phyloP scores from a whole-genome alignment of 2,329 filamentous ascomycete genomes.

The Pseudocercospora ulei region DNA sequence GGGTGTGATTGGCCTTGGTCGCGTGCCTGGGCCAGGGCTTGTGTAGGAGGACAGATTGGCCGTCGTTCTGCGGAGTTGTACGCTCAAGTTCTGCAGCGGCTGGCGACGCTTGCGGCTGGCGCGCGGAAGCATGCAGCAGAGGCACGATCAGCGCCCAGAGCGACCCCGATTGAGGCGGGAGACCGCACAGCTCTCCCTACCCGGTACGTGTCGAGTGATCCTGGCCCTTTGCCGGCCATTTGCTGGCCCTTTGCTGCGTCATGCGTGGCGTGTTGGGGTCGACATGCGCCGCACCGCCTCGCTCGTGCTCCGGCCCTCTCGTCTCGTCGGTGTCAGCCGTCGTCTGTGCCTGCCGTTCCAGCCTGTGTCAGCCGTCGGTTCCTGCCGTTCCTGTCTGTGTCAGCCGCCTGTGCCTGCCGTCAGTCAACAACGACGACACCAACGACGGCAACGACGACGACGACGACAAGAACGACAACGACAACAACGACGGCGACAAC shows the following conservation, averaged over 20 bases:
- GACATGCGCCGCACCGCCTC: slow-evolving; percentile 6
- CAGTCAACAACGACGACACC: too few species aligned
- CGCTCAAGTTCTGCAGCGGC: slow-evolving; percentile 11
- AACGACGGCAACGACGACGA: too few species aligned
- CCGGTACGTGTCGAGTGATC: not conserved
- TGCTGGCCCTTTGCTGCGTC: slow-evolving; percentile 4
- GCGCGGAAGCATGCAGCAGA: slow-evolving; percentile 2
- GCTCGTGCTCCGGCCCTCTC: slow-evolving; percentile 17
- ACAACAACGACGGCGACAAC: too few species aligned
- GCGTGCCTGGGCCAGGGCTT: slow-evolving; percentile 11
- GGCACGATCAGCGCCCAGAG: slow-evolving; percentile 9
- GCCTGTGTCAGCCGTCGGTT: slow-evolving; percentile 22
- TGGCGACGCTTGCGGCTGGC: not conserved
- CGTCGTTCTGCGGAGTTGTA: slow-evolving; percentile 9
- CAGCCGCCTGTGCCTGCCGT: too few species aligned
- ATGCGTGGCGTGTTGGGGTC: slow-evolving; percentile 7
- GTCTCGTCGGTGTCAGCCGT: slow-evolving; percentile 22
- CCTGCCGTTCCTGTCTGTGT: too few species aligned
- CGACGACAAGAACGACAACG: too few species aligned
- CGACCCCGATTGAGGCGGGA: not conserved
- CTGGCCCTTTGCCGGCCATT: slow-evolving; percentile 4
- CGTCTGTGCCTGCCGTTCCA: too few species aligned
- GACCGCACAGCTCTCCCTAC: slow-evolving; percentile 7
- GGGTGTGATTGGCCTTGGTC: slow-evolving; percentile 12
- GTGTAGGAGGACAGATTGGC: slow-evolving; percentile 15